Percentiles rank a stretch among this genome's conserved stretches.
Evolutionary conservation across 2,329 filamentous ascomycete genomes (phyloP).

Genomic region (Zymoseptoria passerinii): DNA sequence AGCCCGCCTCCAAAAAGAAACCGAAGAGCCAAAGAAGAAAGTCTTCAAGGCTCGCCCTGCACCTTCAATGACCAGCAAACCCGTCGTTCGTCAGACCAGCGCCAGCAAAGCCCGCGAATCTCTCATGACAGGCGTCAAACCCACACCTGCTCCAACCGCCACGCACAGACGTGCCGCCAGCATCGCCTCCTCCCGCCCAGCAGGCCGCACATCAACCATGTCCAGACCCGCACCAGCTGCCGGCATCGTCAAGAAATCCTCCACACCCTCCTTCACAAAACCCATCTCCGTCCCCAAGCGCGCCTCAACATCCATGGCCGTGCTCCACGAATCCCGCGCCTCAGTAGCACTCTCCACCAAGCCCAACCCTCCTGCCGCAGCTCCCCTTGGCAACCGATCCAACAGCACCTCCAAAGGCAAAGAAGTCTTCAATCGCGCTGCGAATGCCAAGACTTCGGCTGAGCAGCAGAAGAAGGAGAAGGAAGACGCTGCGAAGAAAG

Average conservation of each 20-base stretch:
- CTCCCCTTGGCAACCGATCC: neutral
- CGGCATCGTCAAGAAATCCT: slow-evolving; percentile 6
- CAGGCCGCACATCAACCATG: slow-evolving; percentile 1
- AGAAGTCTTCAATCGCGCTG: slow-evolving; percentile 40
- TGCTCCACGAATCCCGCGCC: slow-evolving; percentile 5
- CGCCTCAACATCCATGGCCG: slow-evolving; percentile 12
- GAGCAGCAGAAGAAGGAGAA: slow-evolving; percentile 38
- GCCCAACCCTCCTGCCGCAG: slow-evolving; percentile 6
- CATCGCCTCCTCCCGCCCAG: slow-evolving; percentile 13
- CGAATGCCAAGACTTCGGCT: slow-evolving; percentile 33
- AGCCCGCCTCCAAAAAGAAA: slow-evolving; percentile 40
- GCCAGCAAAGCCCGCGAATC: slow-evolving; percentile 39
- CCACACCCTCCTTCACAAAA: slow-evolving; percentile 6
- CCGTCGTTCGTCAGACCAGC: slow-evolving; percentile 38
- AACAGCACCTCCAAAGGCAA: slow-evolving; percentile 33
- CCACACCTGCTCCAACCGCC: neutral
- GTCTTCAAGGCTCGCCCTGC: slow-evolving; percentile 42
- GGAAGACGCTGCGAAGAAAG: slow-evolving; percentile 41
- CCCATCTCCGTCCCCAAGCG: slow-evolving; percentile 12
- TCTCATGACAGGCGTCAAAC: slow-evolving; percentile 22
- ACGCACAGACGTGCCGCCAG: slow-evolving; percentile 19
- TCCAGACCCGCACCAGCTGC: neutral
- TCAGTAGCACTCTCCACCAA: slow-evolving; percentile 7
- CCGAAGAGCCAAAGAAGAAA: slow-evolving; percentile 29
- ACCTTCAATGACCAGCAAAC: slow-evolving; percentile 24